These are phyloP conservation scores for Clavispora vitiphila DNA, from an alignment of 805 yeast species.

Conservation along the genomic window DNA sequence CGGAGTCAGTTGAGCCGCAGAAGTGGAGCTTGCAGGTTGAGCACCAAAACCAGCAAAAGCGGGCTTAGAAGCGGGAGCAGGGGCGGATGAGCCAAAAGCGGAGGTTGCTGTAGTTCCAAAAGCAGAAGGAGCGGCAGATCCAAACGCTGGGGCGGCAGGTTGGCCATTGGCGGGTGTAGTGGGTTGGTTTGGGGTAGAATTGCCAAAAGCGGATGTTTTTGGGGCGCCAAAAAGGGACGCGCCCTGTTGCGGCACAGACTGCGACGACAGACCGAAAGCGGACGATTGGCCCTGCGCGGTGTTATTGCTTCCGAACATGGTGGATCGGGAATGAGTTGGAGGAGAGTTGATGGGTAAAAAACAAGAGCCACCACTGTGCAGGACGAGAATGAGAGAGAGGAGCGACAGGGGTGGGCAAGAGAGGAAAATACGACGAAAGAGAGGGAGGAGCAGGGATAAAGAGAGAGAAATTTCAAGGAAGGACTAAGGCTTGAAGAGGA, in stretches of 20 bases:
- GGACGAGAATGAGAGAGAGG: not conserved
- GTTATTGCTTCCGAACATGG: slow-evolving; percentile 9
- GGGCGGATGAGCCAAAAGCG: slow-evolving; percentile 3
- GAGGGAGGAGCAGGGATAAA: too few relatives aligned
- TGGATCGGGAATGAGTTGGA: slow-evolving; percentile 1
- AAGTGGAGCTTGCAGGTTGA: slow-evolving; percentile 4
- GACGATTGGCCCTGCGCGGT: not conserved
- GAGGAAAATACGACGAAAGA: too few relatives aligned
- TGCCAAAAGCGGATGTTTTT: slow-evolving; percentile 2
- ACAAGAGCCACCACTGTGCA: not conserved
- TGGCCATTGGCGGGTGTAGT: not conserved
- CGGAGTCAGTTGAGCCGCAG: slow-evolving; percentile 5
- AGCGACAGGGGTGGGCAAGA: not conserved
- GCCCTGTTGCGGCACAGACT: not conserved
- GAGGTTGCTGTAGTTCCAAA: slow-evolving; percentile 1
- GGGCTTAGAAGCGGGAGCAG: slow-evolving; percentile 4
- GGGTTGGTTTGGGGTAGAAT: not conserved
- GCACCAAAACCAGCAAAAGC: slow-evolving; percentile 12
- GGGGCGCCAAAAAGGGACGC: not conserved
- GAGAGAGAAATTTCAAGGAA: too few relatives aligned
- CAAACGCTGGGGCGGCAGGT: not conserved
- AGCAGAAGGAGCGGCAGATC: not conserved
- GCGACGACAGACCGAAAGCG: not conserved
- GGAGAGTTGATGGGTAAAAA: not conserved
- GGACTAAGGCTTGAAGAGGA: too few relatives aligned